These are phyloP conservation scores for Saccharomycopsis fermentans DNA, from an alignment of 805 yeast species.

Conservation along the genomic window DNA sequence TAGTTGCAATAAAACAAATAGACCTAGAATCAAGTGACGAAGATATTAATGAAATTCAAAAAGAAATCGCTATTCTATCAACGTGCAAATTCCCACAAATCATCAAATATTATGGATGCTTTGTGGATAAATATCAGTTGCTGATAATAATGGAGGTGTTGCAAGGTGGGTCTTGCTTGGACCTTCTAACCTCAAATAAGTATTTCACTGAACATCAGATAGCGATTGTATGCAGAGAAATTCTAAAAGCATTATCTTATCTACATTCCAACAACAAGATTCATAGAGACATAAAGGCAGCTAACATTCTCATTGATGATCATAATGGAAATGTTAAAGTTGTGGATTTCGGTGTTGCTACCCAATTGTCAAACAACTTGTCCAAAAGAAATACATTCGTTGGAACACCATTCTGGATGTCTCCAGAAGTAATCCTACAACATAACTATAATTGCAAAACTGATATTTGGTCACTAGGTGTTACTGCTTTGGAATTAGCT, in stretches of 20 bases:
- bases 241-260: slow-evolving; percentile 52
- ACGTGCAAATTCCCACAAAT: slow-evolving; percentile 55
- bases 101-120: slow-evolving; percentile 62
- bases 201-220: slow-evolving; percentile 48
- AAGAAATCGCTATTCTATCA: slow-evolving; percentile 59
- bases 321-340: slow-evolving; percentile 57
- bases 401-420: slow-evolving; percentile 98
- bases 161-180: slow-evolving; percentile 71
- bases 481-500: slow-evolving; percentile 65
- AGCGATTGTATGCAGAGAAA: slow-evolving; percentile 42
- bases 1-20: slow-evolving; percentile 42
- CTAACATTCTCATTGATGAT: slow-evolving; percentile 68
- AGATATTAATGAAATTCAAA: slow-evolving; percentile 62
- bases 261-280: slow-evolving; percentile 64
- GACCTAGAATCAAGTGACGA: slow-evolving; percentile 60
- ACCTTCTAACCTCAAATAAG: slow-evolving; percentile 45
- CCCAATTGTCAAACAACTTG: slow-evolving; percentile 60
- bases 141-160: slow-evolving; percentile 78
- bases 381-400: slow-evolving; percentile 67
- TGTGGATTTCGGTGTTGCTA: slow-evolving; percentile 92
- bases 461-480: slow-evolving; percentile 92
- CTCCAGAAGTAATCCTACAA: slow-evolving; percentile 79
- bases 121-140: slow-evolving; percentile 55
- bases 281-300: slow-evolving; percentile 87
- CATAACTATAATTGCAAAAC: slow-evolving; percentile 75